These are phyloP conservation scores for Acacia confusa DNA, from an alignment of 306 rosid species.

Conservation along the genomic window DNA sequence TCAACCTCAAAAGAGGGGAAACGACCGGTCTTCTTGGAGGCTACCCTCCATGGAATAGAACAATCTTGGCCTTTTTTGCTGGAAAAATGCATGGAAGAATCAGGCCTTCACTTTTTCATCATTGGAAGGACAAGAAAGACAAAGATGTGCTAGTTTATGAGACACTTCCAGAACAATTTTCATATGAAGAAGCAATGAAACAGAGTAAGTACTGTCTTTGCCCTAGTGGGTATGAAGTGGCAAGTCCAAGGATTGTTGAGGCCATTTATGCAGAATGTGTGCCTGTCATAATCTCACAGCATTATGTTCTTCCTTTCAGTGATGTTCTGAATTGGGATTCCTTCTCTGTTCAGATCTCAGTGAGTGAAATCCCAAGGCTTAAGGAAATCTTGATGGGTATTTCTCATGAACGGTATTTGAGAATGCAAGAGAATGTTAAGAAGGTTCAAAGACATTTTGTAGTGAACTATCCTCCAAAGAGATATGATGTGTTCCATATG, in stretches of 20 bases:
- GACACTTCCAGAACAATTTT: constrained; percentile 39
- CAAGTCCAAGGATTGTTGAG: constrained; percentile 63
- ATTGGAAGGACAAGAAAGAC: constrained; percentile 54
- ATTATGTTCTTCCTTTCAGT: constrained; percentile 57
- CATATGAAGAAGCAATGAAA: constrained; percentile 52
- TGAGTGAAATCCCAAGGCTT: constrained; percentile 48
- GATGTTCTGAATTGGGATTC: constrained; percentile 63
- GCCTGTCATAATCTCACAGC: constrained; percentile 59
- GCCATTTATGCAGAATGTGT: constrained; percentile 63
- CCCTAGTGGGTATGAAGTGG: constrained; percentile 69
- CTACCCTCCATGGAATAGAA: constrained; percentile 31
- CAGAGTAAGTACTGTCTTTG: constrained; percentile 48
- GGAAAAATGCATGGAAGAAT: constrained; percentile 52
- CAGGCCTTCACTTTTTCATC: constrained; percentile 49
- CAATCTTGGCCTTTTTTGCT: constrained; percentile 55
- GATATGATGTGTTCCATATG: constrained; percentile 62
- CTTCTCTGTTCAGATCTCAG: constrained; percentile 46
- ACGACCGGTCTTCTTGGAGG: constrained; percentile 41
- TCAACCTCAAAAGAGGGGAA: constrained; percentile 48
- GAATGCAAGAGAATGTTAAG: constrained; percentile 47
- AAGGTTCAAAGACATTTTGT: constrained; percentile 58
- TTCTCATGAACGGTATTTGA: constrained; percentile 41
- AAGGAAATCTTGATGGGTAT: constrained; percentile 52
- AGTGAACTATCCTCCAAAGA: constrained; percentile 49
- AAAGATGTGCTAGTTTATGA: constrained; percentile 45